Evolutionary conservation across 768 basidiomycete genomes (phyloP).

Genomic region (Austroboletus eburneus): DNA sequence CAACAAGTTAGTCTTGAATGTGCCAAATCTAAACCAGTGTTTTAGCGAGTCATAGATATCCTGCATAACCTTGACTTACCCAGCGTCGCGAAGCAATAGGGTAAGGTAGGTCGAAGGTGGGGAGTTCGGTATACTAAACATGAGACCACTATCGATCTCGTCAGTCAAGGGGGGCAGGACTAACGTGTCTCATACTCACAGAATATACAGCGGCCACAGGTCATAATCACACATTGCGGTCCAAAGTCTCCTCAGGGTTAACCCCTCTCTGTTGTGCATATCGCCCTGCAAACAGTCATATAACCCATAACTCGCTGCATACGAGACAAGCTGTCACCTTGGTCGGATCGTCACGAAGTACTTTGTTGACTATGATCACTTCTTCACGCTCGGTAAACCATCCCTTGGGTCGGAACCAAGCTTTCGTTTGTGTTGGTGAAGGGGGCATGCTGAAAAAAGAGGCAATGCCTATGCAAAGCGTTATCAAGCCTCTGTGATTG

Average conservation of each 20-base stretch:
- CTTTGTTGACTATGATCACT: constrained; percentile 52
- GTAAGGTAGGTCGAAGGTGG: constrained; percentile 57
- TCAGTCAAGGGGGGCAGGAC: background rate
- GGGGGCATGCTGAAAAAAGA: constrained; percentile 60
- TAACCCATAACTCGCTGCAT: background rate
- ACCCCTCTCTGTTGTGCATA: constrained; percentile 68
- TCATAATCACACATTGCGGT: constrained; percentile 56
- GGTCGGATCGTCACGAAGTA: constrained; percentile 59
- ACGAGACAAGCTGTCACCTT: constrained; percentile 36
- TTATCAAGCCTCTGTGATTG: constrained; percentile 30
- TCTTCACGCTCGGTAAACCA: constrained; percentile 66
- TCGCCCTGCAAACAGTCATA: constrained; percentile 27
- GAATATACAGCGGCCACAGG: constrained; percentile 58
- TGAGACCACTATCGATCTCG: constrained; percentile 37
- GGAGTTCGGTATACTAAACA: constrained; percentile 47
- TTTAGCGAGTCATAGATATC: background rate
- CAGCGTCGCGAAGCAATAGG: constrained; percentile 51
- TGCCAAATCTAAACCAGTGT: constrained; percentile 42
- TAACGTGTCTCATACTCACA: constrained; percentile 21
- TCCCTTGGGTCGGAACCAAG: constrained; percentile 54
- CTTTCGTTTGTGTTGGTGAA: constrained; percentile 55
- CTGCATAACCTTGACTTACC: constrained; percentile 27
- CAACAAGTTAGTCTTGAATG: constrained; percentile 57
- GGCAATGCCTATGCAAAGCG: constrained; percentile 47
- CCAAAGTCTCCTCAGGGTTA: constrained; percentile 49